A percentile compares a stretch with the other conserved stretches of the same genome.
These are phyloP conservation scores for Metschnikowia cerradonensis DNA, from an alignment of 805 yeast species.

Conservation along the genomic window DNA sequence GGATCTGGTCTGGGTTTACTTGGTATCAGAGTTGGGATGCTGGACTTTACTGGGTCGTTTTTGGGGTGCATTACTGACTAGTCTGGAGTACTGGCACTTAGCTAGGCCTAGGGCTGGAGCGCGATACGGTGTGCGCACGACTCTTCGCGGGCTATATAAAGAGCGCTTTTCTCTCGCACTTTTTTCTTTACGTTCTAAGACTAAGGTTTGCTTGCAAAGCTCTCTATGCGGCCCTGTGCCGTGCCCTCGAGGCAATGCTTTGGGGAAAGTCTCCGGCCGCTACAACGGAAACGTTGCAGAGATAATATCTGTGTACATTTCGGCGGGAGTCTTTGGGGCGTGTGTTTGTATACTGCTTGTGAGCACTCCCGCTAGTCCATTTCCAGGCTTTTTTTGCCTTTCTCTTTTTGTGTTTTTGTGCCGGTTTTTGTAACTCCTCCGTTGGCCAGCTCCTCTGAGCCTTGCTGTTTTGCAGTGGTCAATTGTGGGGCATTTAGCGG, in stretches of 20 bases:
- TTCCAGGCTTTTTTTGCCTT: not conserved
- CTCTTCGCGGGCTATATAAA: constrained; percentile 2
- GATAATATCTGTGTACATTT: constrained; percentile 10
- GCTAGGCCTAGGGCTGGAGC: too few relatives aligned
- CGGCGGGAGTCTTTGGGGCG: constrained; percentile 1
- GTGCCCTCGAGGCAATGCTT: constrained; percentile 40
- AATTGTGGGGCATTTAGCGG: constrained; percentile 2
- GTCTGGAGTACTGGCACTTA: too few relatives aligned
- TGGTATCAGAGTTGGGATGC: too few relatives aligned
- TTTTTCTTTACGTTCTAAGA: constrained; percentile 52
- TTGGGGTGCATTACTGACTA: too few relatives aligned
- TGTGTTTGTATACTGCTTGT: not conserved
- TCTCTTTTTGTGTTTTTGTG: not conserved
- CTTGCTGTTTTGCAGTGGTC: constrained; percentile 12
- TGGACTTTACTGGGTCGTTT: too few relatives aligned
- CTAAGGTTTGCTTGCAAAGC: constrained; percentile 81
- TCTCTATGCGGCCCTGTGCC: constrained; percentile 39
- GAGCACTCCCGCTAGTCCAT: not conserved
- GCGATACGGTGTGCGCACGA: constrained; percentile 7
- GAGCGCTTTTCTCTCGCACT: not conserved
- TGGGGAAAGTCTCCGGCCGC: constrained; percentile 91
- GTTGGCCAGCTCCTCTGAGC: constrained; percentile 14
- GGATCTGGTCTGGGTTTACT: too few relatives aligned
- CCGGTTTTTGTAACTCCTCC: constrained; percentile 9
- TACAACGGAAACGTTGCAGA: constrained; percentile 54